A percentile compares a stretch with the other conserved stretches of the same genome.
Conservation (phyloP, 352 stramenopile species). For the Globisporangium orthogonon region DNA sequence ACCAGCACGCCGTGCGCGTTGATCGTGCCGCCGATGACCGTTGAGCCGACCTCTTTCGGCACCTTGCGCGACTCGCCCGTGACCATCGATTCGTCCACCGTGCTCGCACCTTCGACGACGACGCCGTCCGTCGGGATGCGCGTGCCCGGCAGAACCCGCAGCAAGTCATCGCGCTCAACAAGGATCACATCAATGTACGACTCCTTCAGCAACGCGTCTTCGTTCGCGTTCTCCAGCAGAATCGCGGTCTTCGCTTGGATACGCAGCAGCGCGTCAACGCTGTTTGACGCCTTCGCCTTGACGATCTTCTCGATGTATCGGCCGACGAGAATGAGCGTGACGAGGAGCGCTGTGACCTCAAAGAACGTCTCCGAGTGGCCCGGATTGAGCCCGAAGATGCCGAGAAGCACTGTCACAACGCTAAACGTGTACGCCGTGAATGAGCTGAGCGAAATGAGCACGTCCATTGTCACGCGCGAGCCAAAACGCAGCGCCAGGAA, state of each 20-base stretch:
- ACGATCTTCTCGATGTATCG: slow-evolving; percentile 72
- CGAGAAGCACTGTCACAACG: slow-evolving; percentile 22
- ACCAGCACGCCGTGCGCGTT: slow-evolving; percentile 64
- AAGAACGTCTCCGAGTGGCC: slow-evolving; percentile 62
- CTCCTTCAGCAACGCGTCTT: slow-evolving; percentile 30
- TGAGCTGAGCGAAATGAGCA: slow-evolving; percentile 72
- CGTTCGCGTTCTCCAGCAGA: slow-evolving; percentile 52
- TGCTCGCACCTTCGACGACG: slow-evolving; percentile 55
- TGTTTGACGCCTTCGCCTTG: slow-evolving; percentile 63
- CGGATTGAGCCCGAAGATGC: slow-evolving; percentile 15
- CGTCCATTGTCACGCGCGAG: slow-evolving; percentile 67
- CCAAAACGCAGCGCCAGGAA: slow-evolving; percentile 52
- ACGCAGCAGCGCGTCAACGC: slow-evolving; percentile 52
- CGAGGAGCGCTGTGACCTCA: slow-evolving; percentile 56
- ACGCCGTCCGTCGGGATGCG: slow-evolving; percentile 69
- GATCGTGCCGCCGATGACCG: slow-evolving; percentile 65
- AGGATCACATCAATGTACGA: slow-evolving; percentile 72
- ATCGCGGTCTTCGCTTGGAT: slow-evolving; percentile 86
- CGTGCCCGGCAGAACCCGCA: slow-evolving; percentile 63
- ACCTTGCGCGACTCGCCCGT: slow-evolving; percentile 69
- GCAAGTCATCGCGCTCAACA: slow-evolving; percentile 59
- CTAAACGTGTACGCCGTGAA: slow-evolving; percentile 65
- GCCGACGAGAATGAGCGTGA: slow-evolving; percentile 68
- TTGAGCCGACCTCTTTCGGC: slow-evolving; percentile 42
- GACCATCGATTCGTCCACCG: slow-evolving; percentile 76